Evolutionary conservation across 768 basidiomycete genomes (phyloP).

Genomic region (Rhodotorula kratochvilovae): DNA sequence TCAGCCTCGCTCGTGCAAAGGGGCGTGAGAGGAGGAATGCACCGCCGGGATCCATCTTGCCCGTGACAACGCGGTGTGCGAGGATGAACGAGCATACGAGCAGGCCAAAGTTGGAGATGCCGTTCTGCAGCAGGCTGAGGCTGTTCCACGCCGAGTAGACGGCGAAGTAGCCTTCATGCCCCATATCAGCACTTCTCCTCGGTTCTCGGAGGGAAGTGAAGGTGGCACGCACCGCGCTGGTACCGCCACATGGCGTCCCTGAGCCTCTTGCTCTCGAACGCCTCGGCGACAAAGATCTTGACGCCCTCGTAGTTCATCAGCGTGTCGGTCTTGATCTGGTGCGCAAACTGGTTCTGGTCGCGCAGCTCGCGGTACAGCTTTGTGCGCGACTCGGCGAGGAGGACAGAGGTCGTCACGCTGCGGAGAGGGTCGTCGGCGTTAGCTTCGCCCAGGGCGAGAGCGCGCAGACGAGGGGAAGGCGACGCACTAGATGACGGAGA

Average conservation of each 20-base stretch:
- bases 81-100: conserved; percentile 78
- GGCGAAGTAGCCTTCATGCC: conserved; percentile 55
- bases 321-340: conserved; percentile 53
- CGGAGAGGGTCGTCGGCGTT: not conserved
- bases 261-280: conserved; percentile 69
- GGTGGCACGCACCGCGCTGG: conserved; percentile 50
- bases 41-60: conserved; percentile 44
- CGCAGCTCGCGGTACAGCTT: conserved; percentile 34
- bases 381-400: conserved; percentile 25
- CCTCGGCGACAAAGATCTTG: conserved; percentile 84
- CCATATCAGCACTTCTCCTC: not conserved
- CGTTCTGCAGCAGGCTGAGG: conserved; percentile 19
- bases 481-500: conserved; percentile 50
- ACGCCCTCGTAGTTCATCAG: conserved; percentile 64
- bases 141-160: conserved; percentile 49
- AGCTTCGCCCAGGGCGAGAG: not conserved
- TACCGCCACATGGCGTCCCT: conserved; percentile 66
- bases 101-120: conserved; percentile 63
- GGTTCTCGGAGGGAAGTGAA: not conserved
- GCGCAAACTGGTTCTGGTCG: conserved; percentile 32
- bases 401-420: conserved; percentile 30
- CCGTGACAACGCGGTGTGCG: conserved; percentile 61
- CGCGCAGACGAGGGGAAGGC: not conserved
- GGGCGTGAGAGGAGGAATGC: not conserved
- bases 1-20: not conserved